These are phyloP conservation scores for Globisporangium spinosum DNA, from an alignment of 352 stramenopile species.

Conservation along the genomic window DNA sequence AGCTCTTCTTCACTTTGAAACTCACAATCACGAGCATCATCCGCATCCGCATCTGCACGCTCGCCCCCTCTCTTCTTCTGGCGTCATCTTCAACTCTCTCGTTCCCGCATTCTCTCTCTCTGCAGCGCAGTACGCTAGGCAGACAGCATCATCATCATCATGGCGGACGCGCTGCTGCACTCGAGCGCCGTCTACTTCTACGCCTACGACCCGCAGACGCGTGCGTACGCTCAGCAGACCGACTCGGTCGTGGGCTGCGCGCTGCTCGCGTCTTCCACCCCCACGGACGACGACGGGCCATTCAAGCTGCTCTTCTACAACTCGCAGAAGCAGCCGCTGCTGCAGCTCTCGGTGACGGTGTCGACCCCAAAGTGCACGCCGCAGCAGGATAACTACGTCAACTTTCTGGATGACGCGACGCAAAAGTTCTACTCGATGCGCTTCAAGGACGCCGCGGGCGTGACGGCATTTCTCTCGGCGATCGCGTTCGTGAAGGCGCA, in stretches of 20 bases:
- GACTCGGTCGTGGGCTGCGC: slow-evolving; percentile 61
- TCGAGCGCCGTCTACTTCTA: slow-evolving; percentile 73
- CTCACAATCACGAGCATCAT: neutral
- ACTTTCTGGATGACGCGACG: slow-evolving; percentile 47
- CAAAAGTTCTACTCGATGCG: slow-evolving; percentile 73
- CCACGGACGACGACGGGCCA: slow-evolving; percentile 9
- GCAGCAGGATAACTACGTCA: slow-evolving; percentile 74
- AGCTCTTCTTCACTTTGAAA: slow-evolving; percentile 14
- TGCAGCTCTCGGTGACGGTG: slow-evolving; percentile 39
- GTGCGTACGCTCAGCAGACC: slow-evolving; percentile 52
- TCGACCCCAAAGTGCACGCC: slow-evolving; percentile 39
- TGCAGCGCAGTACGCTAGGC: neutral
- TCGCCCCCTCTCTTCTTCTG: neutral
- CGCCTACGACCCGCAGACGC: slow-evolving; percentile 45
- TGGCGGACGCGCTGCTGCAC: slow-evolving; percentile 60
- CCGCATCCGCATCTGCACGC: no score
- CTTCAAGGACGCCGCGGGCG: slow-evolving; percentile 48
- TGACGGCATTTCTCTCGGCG: slow-evolving; percentile 41
- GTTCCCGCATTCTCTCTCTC: neutral
- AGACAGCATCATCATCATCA: slow-evolving; percentile 9
- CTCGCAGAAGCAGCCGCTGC: slow-evolving; percentile 55
- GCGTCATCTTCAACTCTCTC: slow-evolving; percentile 2
- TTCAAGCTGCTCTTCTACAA: slow-evolving; percentile 75
- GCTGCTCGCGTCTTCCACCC: slow-evolving; percentile 28
- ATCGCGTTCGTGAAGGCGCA: slow-evolving; percentile 57